phyloP scores from a whole-genome alignment of 2,329 filamentous ascomycete species.

The Nemania diffusa region DNA sequence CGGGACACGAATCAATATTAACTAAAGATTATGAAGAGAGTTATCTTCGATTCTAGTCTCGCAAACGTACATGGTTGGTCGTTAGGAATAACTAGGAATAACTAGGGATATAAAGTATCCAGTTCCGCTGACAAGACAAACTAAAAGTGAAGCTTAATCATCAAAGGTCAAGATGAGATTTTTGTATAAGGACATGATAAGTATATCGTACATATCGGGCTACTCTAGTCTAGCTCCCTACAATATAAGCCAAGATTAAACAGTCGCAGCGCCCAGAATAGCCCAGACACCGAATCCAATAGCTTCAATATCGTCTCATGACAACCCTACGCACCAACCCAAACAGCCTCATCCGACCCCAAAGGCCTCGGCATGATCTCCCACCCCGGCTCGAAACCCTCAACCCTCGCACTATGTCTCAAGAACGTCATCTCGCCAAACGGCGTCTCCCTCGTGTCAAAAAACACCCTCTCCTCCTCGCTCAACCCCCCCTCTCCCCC shows the following conservation, averaged over 20 bases:
- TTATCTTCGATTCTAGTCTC: background rate
- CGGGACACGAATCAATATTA: background rate
- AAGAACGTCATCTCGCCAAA: conserved; percentile 61
- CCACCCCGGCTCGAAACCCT: conserved; percentile 60
- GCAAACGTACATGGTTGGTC: background rate
- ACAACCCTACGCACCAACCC: conserved; percentile 41
- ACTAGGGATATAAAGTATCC: background rate
- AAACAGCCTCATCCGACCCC: conserved; percentile 58
- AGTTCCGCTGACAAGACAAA: background rate
- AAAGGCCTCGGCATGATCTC: conserved; percentile 61
- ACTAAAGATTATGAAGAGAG: background rate
- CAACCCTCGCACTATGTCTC: conserved; percentile 59
- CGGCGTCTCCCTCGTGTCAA: conserved; percentile 57
- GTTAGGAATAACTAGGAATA: background rate
- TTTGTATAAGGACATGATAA: background rate
- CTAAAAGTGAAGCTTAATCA: background rate
- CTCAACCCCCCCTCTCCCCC: conserved; percentile 30
- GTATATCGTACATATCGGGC: background rate
- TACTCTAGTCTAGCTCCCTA: background rate
- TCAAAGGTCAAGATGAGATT: background rate
- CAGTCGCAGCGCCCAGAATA: background rate
- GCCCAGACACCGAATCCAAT: background rate
- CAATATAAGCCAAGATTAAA: no score
- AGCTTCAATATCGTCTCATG: no score
- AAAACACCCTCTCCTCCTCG: conserved; percentile 45